Percentiles rank a stretch among this genome's conserved stretches.
Conservation (phyloP, 306 rosid species). For the Lagenaria siceraria region DNA sequence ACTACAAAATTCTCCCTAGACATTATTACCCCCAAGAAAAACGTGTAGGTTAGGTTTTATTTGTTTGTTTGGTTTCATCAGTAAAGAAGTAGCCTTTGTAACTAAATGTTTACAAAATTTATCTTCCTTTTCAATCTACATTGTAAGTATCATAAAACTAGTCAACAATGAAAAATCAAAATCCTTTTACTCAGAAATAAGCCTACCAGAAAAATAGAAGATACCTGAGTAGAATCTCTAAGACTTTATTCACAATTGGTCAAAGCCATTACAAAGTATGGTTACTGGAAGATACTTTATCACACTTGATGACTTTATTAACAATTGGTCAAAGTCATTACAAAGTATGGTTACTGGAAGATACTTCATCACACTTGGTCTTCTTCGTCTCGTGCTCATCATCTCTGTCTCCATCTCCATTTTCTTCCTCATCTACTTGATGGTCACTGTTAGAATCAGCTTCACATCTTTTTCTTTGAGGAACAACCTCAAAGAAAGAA, state of each 20-base stretch:
- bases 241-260: background rate
- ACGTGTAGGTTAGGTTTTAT: too few species aligned
- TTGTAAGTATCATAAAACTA: background rate
- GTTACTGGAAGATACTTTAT: constrained; percentile 12
- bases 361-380: constrained; percentile 16
- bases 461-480: constrained; percentile 67
- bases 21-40: too few species aligned
- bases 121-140: background rate
- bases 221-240: background rate
- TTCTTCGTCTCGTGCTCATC: constrained; percentile 14
- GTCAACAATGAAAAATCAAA: background rate
- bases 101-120: background rate
- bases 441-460: constrained; percentile 29
- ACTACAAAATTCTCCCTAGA: too few species aligned
- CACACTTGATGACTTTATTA: constrained; percentile 3
- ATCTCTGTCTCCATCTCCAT: background rate
- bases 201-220: background rate
- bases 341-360: constrained; percentile 2
- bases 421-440: constrained; percentile 23
- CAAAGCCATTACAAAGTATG: background rate
- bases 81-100: too few species aligned
- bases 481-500: constrained; percentile 73
- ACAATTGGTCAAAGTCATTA: background rate
- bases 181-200: background rate
- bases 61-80: too few species aligned